Evolutionary conservation across 495 filamentous ascomycete genomes (phyloP), one percentile per base, ranked within the genome.

Genomic region (Neurospora discreta): DNA sequence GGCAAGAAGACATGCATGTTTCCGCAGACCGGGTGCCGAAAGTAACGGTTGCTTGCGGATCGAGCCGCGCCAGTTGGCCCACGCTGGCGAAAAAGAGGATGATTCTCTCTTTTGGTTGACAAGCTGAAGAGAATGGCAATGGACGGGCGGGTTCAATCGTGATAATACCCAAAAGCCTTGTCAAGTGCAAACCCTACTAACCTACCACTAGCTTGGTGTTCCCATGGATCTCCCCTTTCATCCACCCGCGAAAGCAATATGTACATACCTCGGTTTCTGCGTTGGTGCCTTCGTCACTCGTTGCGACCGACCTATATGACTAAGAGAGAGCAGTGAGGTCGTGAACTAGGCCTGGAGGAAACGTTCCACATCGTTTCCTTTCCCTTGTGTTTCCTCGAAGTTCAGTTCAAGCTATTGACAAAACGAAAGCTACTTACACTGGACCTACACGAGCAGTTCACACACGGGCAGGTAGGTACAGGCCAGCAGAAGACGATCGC

Each of bases 31-130:
- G 52, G 52, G 23, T 23, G 58, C 73, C 72, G 71, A 76, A 74
- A 75, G 33, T 39, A 75, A 74, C 78, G 75, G 77, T 71, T 79
- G 76, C 72, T 70, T 73, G 70, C 74, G 76, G 74, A 60, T 76
- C 69, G 71, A 76, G 72, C 78, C 75, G 73, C 68, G 15, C 36
- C 30, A 60, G 52, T 65, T 78, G 73, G 73, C 16, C 73, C 39
- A 73, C 67, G 73, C 71, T 52, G 44, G n/a, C 20, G 43, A 20
- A n/a, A n/a, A n/a, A n/a, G n/a, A n/a, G n/a, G n/a, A n/a, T n/a
- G n/a, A n/a, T n/a, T n/a, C n/a, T n/a, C n/a, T n/a, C n/a, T n/a
- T n/a, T n/a, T n/a, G n/a, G n/a, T n/a, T n/a, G n/a, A n/a, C n/a
- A n/a, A n/a, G n/a, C n/a, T n/a, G n/a, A n/a, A n/a, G n/a, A n/a